These are phyloP conservation scores for Nicotiana knightiana DNA, from an alignment of 257 asterid genomes.

Conservation along the genomic window DNA sequence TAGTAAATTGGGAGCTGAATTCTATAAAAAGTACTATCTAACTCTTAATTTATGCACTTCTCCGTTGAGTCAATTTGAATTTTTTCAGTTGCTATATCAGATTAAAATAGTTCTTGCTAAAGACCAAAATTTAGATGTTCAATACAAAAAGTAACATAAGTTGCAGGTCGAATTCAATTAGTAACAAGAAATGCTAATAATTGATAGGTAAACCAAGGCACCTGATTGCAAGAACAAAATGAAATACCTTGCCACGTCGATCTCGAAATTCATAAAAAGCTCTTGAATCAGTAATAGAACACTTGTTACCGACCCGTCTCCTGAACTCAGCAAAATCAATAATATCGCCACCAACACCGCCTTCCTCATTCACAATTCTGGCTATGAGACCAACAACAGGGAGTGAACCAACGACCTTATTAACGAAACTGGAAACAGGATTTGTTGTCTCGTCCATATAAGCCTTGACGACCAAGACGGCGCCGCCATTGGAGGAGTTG, in stretches of 20 bases:
- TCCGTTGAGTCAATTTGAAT: not conserved
- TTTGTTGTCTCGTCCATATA: conserved; percentile 84
- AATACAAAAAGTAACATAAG: not conserved
- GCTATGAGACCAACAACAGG: conserved; percentile 85
- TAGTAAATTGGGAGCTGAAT: not conserved
- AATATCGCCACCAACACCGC: conserved; percentile 79
- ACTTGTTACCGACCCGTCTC: conserved; percentile 80
- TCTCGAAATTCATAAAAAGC: conserved; percentile 74
- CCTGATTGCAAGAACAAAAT: not conserved
- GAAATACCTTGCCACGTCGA: conserved; percentile 77
- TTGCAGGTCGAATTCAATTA: not conserved
- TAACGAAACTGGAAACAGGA: conserved; percentile 64
- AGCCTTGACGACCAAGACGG: conserved; percentile 33
- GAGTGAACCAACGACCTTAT: conserved; percentile 72
- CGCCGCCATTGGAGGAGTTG: conserved; percentile 31
- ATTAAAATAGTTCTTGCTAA: not conserved
- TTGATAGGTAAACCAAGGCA: not conserved
- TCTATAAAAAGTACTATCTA: not conserved
- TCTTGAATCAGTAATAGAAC: conserved; percentile 76
- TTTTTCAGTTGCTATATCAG: not conserved
- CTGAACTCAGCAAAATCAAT: conserved; percentile 91
- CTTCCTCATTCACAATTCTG: conserved; percentile 75
- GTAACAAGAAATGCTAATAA: not conserved
- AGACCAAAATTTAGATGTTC: not conserved
- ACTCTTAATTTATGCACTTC: not conserved